These are phyloP conservation scores for Sclerotinia sclerotiorum DNA, from an alignment of 2,329 filamentous ascomycete genomes.

Conservation along the genomic window DNA sequence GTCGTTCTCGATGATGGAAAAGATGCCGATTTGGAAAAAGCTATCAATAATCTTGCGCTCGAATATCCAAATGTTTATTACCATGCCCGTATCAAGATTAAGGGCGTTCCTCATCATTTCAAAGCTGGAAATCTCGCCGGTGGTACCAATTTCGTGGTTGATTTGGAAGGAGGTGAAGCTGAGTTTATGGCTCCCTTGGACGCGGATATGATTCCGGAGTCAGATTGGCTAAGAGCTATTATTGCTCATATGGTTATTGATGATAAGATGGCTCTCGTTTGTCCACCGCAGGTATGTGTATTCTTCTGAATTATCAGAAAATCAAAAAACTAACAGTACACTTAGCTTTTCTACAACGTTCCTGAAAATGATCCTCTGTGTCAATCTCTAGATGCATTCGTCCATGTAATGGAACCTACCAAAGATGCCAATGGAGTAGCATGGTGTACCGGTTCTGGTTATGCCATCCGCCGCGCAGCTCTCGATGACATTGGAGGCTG, in stretches of 20 bases:
- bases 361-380: slow-evolving; percentile 59
- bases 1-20: slow-evolving; percentile 56
- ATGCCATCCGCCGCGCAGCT: slow-evolving; percentile 57
- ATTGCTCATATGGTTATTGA: slow-evolving; percentile 59
- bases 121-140: slow-evolving; percentile 66
- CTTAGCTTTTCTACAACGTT: slow-evolving; percentile 59
- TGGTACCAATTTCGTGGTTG: slow-evolving; percentile 51
- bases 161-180: slow-evolving; percentile 49
- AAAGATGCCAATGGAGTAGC: slow-evolving; percentile 52
- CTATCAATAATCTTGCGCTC: slow-evolving; percentile 41
- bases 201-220: slow-evolving; percentile 67
- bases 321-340: background rate
- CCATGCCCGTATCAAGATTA: slow-evolving; percentile 43
- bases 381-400: slow-evolving; percentile 56
- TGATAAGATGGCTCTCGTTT: slow-evolving; percentile 57
- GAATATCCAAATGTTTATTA: slow-evolving; percentile 51
- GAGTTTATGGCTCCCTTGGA: slow-evolving; percentile 63
- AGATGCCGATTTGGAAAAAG: slow-evolving; percentile 46
- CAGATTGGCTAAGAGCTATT: slow-evolving; percentile 57
- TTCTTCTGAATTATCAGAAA: background rate
- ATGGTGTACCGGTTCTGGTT: slow-evolving; percentile 67
- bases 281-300: slow-evolving; percentile 50
- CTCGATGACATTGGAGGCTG: slow-evolving; percentile 62
- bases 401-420: slow-evolving; percentile 51
- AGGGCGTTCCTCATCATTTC: slow-evolving; percentile 51